phyloP scores from a whole-genome alignment of 139 green algal species.

The Haematococcus sp. region DNA sequence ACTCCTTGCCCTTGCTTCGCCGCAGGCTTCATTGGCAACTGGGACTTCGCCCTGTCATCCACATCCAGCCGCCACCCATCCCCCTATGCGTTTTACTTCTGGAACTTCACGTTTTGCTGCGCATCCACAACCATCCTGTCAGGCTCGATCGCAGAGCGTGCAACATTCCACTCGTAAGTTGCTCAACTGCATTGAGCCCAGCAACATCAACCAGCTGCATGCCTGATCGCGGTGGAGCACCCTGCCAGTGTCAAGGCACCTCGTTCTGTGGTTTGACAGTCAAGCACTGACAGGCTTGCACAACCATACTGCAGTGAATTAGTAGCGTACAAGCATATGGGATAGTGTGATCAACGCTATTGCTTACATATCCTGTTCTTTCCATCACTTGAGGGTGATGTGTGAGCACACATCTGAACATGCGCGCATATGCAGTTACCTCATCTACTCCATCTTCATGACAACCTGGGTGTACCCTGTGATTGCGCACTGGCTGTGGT shows the following conservation, averaged over 20 bases:
- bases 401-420: too few relatives aligned
- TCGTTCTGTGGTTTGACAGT: too few relatives aligned
- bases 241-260: too few relatives aligned
- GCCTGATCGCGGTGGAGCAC: too few relatives aligned
- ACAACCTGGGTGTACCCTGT: constrained; percentile 52
- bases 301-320: too few relatives aligned
- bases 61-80: not conserved
- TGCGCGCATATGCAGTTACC: not conserved
- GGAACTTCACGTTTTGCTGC: constrained; percentile 39
- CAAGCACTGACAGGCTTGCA: too few relatives aligned
- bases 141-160: constrained; percentile 50
- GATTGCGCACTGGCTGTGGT: constrained; percentile 62
- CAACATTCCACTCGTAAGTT: constrained; percentile 46
- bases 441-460: constrained; percentile 24
- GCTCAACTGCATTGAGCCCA: constrained; percentile 16
- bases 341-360: too few relatives aligned
- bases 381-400: too few relatives aligned
- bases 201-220: too few relatives aligned
- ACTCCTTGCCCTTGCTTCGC: not conserved
- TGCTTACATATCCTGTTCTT: too few relatives aligned
- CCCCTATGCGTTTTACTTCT: constrained; percentile 23
- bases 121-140: constrained; percentile 41
- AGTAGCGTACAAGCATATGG: too few relatives aligned
- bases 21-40: constrained; percentile 46
- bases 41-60: constrained; percentile 31